phyloP scores from a whole-genome alignment of 805 yeast species.

The Millerozyma miso region DNA sequence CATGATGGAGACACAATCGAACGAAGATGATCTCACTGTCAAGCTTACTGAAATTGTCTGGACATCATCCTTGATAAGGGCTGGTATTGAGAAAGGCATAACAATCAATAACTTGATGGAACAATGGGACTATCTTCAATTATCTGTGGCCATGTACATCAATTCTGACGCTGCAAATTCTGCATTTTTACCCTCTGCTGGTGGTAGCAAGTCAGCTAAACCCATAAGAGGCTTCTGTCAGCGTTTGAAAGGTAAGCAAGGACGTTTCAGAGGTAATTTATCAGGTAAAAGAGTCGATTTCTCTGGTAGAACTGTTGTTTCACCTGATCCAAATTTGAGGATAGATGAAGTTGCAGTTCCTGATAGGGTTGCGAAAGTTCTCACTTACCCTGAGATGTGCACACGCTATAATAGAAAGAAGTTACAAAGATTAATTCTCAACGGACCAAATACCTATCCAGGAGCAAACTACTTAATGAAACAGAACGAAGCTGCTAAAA shows the following conservation, averaged over 20 bases:
- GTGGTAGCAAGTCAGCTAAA: constrained; percentile 51
- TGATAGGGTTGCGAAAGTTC: constrained; percentile 89
- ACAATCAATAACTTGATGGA: constrained; percentile 93
- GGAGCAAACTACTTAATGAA: constrained; percentile 93
- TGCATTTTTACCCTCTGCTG: constrained; percentile 66
- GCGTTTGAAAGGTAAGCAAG: constrained; percentile 96
- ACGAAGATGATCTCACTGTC: constrained; percentile 96
- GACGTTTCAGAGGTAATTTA: constrained; percentile 95
- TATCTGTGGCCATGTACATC: constrained; percentile 95
- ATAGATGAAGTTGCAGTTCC: constrained; percentile 99
- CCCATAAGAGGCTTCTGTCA: constrained; percentile 96
- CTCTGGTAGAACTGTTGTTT: constrained; percentile 96
- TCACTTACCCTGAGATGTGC: constrained; percentile 94
- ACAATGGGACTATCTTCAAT: constrained; percentile 96
- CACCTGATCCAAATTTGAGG: constrained; percentile 94
- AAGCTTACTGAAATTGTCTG: constrained; percentile 94
- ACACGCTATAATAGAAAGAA: constrained; percentile 82
- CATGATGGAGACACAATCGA: constrained; percentile 84
- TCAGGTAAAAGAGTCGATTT: constrained; percentile 99
- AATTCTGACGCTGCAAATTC: constrained; percentile 92
- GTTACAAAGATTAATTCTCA: constrained; percentile 65
- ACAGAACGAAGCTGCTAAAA: constrained; percentile 77
- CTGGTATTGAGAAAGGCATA: constrained; percentile 93
- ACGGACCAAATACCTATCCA: constrained; percentile 88
- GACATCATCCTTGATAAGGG: constrained; percentile 90